Base-by-base conservation (phyloP, 1,284 basidiomycete species). In the Bondarzewia mesenterica region DNA sequence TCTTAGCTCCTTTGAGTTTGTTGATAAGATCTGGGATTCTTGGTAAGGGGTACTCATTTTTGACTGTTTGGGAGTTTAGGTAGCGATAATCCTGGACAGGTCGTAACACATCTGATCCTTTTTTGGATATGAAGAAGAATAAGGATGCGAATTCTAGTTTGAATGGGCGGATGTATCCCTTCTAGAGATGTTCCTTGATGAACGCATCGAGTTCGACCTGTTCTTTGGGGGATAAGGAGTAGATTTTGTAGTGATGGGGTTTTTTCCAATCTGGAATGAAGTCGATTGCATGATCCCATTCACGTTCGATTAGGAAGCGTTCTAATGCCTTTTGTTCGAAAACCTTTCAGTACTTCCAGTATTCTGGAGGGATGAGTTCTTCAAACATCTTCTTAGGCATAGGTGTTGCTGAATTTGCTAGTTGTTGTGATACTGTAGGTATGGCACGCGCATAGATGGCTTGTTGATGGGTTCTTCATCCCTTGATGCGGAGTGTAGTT, bases 21-120 rank as follows among this genome's bases (percentile, higher is more conserved):
- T 51, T 37, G 0, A 49, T 15, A 8, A 46, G 21, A 27, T 52
- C 47, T 15, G 42, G 20, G 16, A 52, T 49, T 12, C 48, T 37
- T 3, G 38, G 47, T 3, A 52, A n/a, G 0, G 41, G 50, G 18
- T 52, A 52, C 6, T 23, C 7, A 20, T 52, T 49, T 25, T 46
- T 52, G 1, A 49, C 20, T 0, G 38, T 52, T 2, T 58, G 46
- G 1, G 61, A 54, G 42, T 52, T 52, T 0, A 52, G 44, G 2
- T 39, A 7, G 1, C 48, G 44, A 29, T 52, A 52, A 27, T 52
- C 51, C 60, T 20, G 29, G 5, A 49, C 35, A 1, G 43, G 48
- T 27, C 22, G 3, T 18, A 44, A 37, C 7, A 15, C 21, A 8
- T 25, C 42, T 20, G 20, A 22, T 23, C 26, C 40, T 23, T 45